Percentiles rank a stretch among this genome's conserved stretches.
These are phyloP conservation scores for Sporothrix brunneoviolacea DNA, from an alignment of 2,329 filamentous ascomycete species.

Conservation along the genomic window DNA sequence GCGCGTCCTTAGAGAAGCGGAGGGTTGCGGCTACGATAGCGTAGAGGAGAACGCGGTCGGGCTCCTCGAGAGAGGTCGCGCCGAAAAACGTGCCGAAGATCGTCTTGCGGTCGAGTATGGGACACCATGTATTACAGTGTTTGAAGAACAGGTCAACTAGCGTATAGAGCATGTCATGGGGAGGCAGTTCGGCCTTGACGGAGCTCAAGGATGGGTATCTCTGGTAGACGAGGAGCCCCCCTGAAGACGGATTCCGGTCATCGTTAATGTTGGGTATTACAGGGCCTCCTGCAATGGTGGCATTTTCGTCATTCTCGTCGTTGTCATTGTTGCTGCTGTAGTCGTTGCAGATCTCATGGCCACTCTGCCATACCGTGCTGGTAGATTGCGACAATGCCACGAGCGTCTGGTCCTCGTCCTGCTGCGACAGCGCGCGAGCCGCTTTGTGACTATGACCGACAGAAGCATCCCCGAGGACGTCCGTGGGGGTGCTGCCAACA, in stretches of 20 bases:
- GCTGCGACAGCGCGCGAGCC: too few relatives aligned
- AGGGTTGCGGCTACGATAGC: conserved; percentile 84
- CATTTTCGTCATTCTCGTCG: conserved; percentile 46
- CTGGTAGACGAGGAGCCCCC: conserved; percentile 43
- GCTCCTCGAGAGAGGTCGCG: conserved; percentile 66
- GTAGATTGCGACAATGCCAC: not conserved
- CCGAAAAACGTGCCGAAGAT: conserved; percentile 79
- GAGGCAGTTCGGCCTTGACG: conserved; percentile 61
- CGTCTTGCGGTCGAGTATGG: conserved; percentile 75
- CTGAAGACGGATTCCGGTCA: conserved; percentile 43
- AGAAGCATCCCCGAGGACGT: too few relatives aligned
- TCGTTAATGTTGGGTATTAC: too few relatives aligned
- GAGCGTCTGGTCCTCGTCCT: conserved; percentile 17
- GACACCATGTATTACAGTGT: conserved; percentile 77
- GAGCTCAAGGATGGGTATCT: conserved; percentile 32
- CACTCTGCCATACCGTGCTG: conserved; percentile 12
- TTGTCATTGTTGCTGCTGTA: conserved; percentile 42
- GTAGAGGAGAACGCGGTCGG: conserved; percentile 74
- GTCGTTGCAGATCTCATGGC: conserved; percentile 37
- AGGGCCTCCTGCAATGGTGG: conserved; percentile 16
- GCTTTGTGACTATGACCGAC: too few relatives aligned
- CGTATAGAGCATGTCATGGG: conserved; percentile 66
- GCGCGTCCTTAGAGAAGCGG: conserved; percentile 70
- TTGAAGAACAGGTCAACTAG: conserved; percentile 73
- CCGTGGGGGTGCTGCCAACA: too few relatives aligned